Evolutionary conservation across 2,329 filamentous ascomycete genomes (phyloP).

Genomic region (Colletotrichum chrysophilum): DNA sequence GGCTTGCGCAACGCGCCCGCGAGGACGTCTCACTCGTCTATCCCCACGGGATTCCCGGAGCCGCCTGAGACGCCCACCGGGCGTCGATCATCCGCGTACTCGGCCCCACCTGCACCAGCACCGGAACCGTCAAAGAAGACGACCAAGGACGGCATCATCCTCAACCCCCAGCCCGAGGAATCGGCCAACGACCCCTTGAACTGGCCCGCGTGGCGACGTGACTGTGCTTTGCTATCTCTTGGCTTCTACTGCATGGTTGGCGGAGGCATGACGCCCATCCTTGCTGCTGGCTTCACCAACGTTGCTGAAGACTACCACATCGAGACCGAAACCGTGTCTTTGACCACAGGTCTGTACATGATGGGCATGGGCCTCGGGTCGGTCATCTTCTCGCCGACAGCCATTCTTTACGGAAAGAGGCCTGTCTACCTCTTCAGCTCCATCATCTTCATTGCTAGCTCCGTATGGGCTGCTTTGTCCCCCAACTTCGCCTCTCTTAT

Average conservation of each 20-base stretch:
- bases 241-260: constrained; percentile 94
- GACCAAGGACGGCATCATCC: constrained; percentile 83
- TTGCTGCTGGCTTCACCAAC: constrained; percentile 88
- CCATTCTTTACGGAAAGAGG: constrained; percentile 88
- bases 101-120: constrained; percentile 11
- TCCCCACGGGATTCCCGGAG: constrained; percentile 48
- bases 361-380: constrained; percentile 87
- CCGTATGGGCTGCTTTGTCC: constrained; percentile 86
- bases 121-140: constrained; percentile 66
- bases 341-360: constrained; percentile 95
- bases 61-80: constrained; percentile 20
- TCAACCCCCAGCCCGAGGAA: constrained; percentile 92
- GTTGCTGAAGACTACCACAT: constrained; percentile 73
- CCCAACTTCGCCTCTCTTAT: constrained; percentile 81
- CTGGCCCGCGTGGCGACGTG: constrained; percentile 83
- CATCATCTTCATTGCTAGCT: constrained; percentile 76
- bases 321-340: constrained; percentile 73
- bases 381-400: constrained; percentile 85
- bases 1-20: constrained; percentile 62
- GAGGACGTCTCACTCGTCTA: constrained; percentile 62
- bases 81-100: not conserved
- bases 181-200: constrained; percentile 91
- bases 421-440: constrained; percentile 85
- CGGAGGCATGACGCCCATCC: constrained; percentile 87
- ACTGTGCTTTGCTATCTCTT: constrained; percentile 79